Evolutionary conservation across 164 flowering plant genomes (phyloP).

Genomic region (Piper longum): DNA sequence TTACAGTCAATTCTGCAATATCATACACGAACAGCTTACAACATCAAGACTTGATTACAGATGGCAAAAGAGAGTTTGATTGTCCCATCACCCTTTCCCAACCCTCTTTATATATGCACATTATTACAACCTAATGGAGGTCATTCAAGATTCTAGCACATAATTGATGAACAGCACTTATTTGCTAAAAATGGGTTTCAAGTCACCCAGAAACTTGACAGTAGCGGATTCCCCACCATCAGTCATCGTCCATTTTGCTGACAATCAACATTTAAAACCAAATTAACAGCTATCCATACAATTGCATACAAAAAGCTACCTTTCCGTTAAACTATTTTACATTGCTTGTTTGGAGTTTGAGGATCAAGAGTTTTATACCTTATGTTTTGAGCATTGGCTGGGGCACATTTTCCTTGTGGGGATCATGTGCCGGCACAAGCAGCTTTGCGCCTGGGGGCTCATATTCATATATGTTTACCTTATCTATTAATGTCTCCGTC

Average conservation of each 20-base stretch:
- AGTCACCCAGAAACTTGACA: neutral
- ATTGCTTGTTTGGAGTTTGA: slow-evolving; percentile 8
- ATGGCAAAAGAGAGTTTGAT: no score
- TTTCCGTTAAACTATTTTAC: neutral
- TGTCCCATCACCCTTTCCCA: no score
- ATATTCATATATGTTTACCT: slow-evolving; percentile 10
- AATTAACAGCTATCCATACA: slow-evolving; percentile 32
- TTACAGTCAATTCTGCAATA: no score
- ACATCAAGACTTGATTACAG: no score
- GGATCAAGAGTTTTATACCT: slow-evolving; percentile 18
- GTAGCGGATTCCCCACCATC: neutral
- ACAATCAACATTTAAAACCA: slow-evolving; percentile 23
- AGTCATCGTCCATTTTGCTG: slow-evolving; percentile 27
- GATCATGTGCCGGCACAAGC: slow-evolving; percentile 6
- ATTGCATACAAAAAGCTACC: neutral
- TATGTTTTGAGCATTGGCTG: slow-evolving; percentile 16
- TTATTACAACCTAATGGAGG: no score
- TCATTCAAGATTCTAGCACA: no score
- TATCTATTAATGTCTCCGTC: slow-evolving; percentile 14
- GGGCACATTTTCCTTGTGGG: slow-evolving; percentile 13
- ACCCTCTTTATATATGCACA: no score
- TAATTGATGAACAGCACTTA: no score
- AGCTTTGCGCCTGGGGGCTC: slow-evolving; percentile 13
- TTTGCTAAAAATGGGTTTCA: neutral
- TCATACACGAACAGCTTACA: no score